These are phyloP conservation scores for Chalciporus chontae DNA, from an alignment of 768 basidiomycete genomes.

Conservation along the genomic window DNA sequence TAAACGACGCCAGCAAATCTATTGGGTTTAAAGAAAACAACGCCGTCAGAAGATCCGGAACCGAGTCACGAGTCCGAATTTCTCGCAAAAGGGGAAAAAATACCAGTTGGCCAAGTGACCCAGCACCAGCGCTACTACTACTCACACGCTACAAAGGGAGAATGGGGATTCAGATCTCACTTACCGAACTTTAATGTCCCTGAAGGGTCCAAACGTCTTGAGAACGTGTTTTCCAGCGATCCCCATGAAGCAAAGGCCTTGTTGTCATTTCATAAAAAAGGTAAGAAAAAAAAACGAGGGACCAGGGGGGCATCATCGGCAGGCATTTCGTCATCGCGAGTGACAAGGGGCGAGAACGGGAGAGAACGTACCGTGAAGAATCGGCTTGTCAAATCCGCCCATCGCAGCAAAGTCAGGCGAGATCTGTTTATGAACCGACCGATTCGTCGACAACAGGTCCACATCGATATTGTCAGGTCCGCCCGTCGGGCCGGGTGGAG, in stretches of 20 bases:
- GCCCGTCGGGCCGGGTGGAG: not conserved
- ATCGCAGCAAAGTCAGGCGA: slow-evolving; percentile 91
- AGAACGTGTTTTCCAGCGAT: slow-evolving; percentile 90
- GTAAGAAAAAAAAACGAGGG: not conserved
- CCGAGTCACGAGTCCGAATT: too few species aligned
- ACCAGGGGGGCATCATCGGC: too few species aligned
- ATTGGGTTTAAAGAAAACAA: not conserved
- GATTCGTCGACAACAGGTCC: slow-evolving; percentile 1
- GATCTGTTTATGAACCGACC: slow-evolving; percentile 47
- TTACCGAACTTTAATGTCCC: slow-evolving; percentile 93
- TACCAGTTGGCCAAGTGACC: too few species aligned
- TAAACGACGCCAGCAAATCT: slow-evolving; percentile 90
- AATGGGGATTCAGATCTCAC: slow-evolving; percentile 19
- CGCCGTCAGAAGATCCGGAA: too few species aligned
- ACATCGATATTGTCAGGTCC: not conserved
- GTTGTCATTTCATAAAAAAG: not conserved
- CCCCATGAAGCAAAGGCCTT: slow-evolving; percentile 87
- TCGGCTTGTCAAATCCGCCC: slow-evolving; percentile 92
- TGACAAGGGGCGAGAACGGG: not conserved
- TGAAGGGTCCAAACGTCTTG: slow-evolving; percentile 79
- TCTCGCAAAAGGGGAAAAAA: too few species aligned
- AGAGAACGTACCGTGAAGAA: slow-evolving; percentile 56
- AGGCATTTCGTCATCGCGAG: not conserved
- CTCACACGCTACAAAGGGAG: not conserved
- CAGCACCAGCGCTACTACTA: too few species aligned